Percentiles rank a stretch among this genome's conserved stretches.
Conservation (phyloP, 129 eudicot species). For the Ambrosia artemisiifolia region DNA sequence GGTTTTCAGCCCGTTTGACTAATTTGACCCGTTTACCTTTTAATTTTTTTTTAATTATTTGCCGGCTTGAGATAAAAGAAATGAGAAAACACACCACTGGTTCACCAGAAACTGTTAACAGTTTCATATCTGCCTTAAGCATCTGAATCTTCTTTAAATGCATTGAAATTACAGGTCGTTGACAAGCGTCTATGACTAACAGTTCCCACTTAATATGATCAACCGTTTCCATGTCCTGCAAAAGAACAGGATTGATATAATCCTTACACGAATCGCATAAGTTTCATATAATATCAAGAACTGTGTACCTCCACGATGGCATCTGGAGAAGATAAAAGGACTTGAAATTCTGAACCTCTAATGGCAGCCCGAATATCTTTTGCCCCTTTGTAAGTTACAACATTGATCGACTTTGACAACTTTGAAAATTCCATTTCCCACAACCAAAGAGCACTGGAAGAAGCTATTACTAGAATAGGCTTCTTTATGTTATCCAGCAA, state of each 20-base stretch:
- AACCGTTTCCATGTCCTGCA: conserved; percentile 37
- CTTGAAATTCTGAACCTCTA: conserved; percentile 36
- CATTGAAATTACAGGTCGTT: conserved; percentile 18
- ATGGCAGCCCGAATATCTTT: conserved; percentile 30
- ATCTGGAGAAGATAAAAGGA: conserved; percentile 38
- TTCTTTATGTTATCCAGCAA: conserved; percentile 23
- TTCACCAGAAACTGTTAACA: conserved; percentile 28
- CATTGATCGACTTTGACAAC: conserved; percentile 27
- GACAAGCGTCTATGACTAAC: conserved; percentile 39
- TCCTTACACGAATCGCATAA: not conserved
- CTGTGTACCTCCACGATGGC: conserved; percentile 38
- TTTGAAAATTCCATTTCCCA: conserved; percentile 48
- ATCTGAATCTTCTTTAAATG: conserved; percentile 16
- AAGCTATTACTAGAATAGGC: conserved; percentile 38
- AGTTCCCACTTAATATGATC: conserved; percentile 42
- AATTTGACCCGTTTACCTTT: not conserved
- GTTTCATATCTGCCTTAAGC: conserved; percentile 43
- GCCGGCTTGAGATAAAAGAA: not conserved
- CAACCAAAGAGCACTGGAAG: conserved; percentile 23
- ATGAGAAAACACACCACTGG: conserved; percentile 21
- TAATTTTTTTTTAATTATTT: not conserved
- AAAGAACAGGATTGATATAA: not conserved
- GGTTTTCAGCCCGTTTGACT: conserved; percentile 1
- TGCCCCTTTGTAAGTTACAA: conserved; percentile 39
- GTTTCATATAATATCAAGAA: not conserved